These are phyloP conservation scores for Xylariales sp. DNA, from an alignment of 2,329 filamentous ascomycete genomes.

Conservation along the genomic window DNA sequence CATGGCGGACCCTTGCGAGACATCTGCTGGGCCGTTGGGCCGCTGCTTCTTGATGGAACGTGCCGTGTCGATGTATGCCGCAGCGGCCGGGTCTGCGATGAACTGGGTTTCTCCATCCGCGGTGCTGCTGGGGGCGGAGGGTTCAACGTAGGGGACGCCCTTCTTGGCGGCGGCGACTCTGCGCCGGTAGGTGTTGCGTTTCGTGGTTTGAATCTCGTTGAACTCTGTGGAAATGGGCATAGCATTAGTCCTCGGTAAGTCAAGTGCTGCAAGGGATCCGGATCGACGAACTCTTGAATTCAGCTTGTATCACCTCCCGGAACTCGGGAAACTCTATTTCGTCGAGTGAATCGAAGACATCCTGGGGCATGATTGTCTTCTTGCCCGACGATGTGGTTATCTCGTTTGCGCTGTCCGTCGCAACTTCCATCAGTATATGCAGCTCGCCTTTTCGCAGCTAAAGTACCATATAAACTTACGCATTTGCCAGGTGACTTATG, in stretches of 20 bases:
- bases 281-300: constrained; percentile 62
- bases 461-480: too few species aligned
- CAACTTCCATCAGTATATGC: too few species aligned
- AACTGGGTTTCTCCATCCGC: constrained; percentile 10
- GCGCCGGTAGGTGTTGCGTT: constrained; percentile 67
- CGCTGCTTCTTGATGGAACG: constrained; percentile 34
- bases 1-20: constrained; percentile 42
- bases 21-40: constrained; percentile 30
- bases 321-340: constrained; percentile 74
- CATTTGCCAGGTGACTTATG: constrained; percentile 71
- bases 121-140: constrained; percentile 13
- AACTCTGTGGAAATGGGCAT: constrained; percentile 48
- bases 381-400: constrained; percentile 62
- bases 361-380: constrained; percentile 72
- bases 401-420: constrained; percentile 60
- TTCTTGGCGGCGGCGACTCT: constrained; percentile 64
- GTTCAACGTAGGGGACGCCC: constrained; percentile 23
- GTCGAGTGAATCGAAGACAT: constrained; percentile 74
- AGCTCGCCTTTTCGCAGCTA: too few species aligned
- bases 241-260: background rate
- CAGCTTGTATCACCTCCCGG: constrained; percentile 62
- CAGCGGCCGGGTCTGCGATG: constrained; percentile 7
- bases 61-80: constrained; percentile 17
- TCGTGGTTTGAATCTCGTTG: constrained; percentile 67
- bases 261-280: too few species aligned